phyloP scores from a whole-genome alignment of 1,284 basidiomycete genomes.

The Microbotryomycetes sp. region DNA sequence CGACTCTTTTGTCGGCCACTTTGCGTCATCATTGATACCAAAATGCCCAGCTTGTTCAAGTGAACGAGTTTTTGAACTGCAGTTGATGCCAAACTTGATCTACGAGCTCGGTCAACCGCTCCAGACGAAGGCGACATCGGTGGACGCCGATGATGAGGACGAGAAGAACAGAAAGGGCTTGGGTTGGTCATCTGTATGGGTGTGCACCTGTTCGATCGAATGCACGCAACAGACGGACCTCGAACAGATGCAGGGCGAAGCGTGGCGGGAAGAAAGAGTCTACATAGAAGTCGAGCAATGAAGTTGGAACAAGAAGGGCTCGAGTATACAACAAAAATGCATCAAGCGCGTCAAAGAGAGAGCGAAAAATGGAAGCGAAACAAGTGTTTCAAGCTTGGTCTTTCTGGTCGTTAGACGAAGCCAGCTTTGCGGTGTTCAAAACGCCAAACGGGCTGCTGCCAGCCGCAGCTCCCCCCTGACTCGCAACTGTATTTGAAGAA shows the following conservation, averaged over 20 bases:
- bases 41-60: constrained; percentile 56
- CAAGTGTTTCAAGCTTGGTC: neutral
- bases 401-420: neutral
- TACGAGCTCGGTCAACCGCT: constrained; percentile 50
- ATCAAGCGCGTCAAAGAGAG: neutral
- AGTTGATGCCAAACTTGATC: constrained; percentile 79
- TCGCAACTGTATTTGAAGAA: neutral
- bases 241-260: constrained; percentile 42
- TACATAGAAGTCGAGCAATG: constrained; percentile 62
- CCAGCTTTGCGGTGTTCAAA: neutral
- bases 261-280: constrained; percentile 65
- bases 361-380: neutral
- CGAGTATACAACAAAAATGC: neutral
- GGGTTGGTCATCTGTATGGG: constrained; percentile 75
- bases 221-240: constrained; percentile 47
- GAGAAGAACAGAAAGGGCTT: constrained; percentile 53
- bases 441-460: neutral
- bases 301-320: constrained; percentile 1
- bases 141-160: constrained; percentile 45
- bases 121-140: constrained; percentile 43
- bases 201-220: constrained; percentile 68
- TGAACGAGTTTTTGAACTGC: constrained; percentile 66
- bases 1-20: constrained; percentile 5
- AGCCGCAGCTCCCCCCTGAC: neutral
- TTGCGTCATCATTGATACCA: constrained; percentile 42